Conservation (phyloP, 192 early-diverging fungal species). For the Fimicolochytrium jonesii region DNA sequence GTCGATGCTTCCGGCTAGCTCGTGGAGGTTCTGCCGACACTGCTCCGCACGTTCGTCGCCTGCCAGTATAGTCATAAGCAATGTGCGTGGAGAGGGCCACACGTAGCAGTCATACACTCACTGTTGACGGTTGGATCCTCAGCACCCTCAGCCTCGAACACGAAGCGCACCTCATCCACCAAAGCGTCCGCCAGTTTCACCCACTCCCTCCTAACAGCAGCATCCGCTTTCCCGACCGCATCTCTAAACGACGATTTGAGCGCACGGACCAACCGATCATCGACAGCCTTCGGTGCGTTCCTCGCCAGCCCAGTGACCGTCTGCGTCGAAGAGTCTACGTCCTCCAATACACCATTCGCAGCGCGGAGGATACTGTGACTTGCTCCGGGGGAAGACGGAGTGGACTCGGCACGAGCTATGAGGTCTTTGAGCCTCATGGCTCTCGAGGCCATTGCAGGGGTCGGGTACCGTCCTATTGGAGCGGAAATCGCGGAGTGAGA, state of each 20-base stretch:
- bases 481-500: no score
- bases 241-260: constrained; percentile 15
- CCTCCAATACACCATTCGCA: constrained; percentile 15
- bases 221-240: constrained; percentile 9
- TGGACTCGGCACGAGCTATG: no score
- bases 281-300: constrained; percentile 2
- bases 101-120: not conserved
- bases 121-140: constrained; percentile 11
- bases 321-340: constrained; percentile 14
- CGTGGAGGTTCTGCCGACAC: not conserved
- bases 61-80: not conserved
- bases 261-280: constrained; percentile 14
- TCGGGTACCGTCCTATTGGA: no score
- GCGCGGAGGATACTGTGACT: constrained; percentile 3
- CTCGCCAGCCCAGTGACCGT: not conserved
- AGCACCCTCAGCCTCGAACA: constrained; percentile 17
- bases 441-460: no score
- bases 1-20: not conserved
- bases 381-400: no score
- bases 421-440: no score
- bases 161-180: constrained; percentile 25
- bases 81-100: not conserved
- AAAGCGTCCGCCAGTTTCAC: constrained; percentile 12
- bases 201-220: constrained; percentile 15
- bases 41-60: constrained; percentile 14